Base-by-base conservation (phyloP, 768 basidiomycete genomes). In the Terana coerulea region DNA sequence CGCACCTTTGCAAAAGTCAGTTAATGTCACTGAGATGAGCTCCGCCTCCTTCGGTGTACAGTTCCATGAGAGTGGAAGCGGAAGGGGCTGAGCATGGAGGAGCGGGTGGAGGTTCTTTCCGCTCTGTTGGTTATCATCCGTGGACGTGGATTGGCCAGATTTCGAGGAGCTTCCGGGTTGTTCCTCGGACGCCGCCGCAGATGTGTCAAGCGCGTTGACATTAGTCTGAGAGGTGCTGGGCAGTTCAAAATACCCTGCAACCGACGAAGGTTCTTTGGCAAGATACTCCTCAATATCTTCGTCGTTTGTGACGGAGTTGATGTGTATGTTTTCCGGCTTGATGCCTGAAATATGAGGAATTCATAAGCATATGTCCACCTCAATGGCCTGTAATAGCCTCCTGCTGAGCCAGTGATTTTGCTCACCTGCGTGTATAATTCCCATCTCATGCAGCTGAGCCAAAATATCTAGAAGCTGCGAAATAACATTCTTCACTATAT, bases 311-410 rank as follows among this genome's bases (percentile, higher is more conserved):
- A 49, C 36, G 25, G 34, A 28, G 48, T 60, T 49, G 39, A 67
- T 60, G 17, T 65, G 59, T 10, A 65, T 56, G 46, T 67, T 63
- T 39, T 59, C 60, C 10, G 54, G 59, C 43, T 64, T 67, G 21
- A 67, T 30, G 55, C 62, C 64, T 67, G 47, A 7, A 26, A 24
- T 5, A 11, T 12, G 30, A 25, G 14, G 31, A 7, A 12, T 26
- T 22, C 12, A 35, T 49, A 17, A 49, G 47, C n/a, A 37, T 7
- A 29, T n/a, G 14, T 30, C 5, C 12, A 30, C 6, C 43, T 14
- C 15, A 6, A 9, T 10, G 40, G 12, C 40, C 12, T 21, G 4
- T 12, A n/a, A n/a, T n/a, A n/a, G n/a, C n/a, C n/a, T n/a, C n/a
- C n/a, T n/a, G n/a, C n/a, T n/a, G n/a, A n/a, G n/a, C n/a, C n/a